Evolutionary conservation across 768 basidiomycete genomes (phyloP).

Genomic region (Podaxis rugospora): DNA sequence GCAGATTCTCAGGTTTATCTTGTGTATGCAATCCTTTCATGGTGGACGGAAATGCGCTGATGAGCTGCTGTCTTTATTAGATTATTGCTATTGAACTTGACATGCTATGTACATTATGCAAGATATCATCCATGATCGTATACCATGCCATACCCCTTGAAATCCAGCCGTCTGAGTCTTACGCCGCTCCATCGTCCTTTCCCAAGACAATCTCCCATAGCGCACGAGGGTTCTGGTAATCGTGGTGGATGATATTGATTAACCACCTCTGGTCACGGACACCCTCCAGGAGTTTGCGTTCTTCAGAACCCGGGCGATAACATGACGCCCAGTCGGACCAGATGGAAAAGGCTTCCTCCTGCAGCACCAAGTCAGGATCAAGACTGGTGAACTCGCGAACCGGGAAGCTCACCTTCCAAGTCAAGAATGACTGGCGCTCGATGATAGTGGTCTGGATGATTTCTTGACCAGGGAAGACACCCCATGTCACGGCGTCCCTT

Average conservation of each 20-base stretch:
- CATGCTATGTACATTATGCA: background rate
- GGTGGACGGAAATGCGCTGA: background rate
- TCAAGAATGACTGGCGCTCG: constrained; percentile 88
- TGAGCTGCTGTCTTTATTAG: background rate
- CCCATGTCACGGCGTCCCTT: constrained; percentile 98
- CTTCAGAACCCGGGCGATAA: constrained; percentile 71
- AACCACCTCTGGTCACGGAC: constrained; percentile 81
- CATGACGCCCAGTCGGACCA: constrained; percentile 94
- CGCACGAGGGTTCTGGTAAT: constrained; percentile 74
- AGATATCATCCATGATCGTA: constrained; percentile 1
- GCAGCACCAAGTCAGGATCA: constrained; percentile 10
- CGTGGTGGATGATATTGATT: constrained; percentile 89
- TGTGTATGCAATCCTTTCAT: too few relatives aligned
- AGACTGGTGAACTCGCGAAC: background rate
- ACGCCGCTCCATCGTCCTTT: background rate
- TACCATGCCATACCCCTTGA: background rate
- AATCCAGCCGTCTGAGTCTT: background rate
- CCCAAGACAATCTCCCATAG: constrained; percentile 83
- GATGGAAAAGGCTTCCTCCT: constrained; percentile 96
- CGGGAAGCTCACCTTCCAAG: constrained; percentile 77
- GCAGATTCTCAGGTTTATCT: background rate
- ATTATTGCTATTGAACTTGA: background rate
- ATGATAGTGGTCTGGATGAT: constrained; percentile 96
- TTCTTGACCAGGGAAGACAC: constrained; percentile 95
- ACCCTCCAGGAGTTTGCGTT: constrained; percentile 67